Evolutionary conservation across 805 yeast genomes (phyloP).

Genomic region (Myxozyma monticola): DNA sequence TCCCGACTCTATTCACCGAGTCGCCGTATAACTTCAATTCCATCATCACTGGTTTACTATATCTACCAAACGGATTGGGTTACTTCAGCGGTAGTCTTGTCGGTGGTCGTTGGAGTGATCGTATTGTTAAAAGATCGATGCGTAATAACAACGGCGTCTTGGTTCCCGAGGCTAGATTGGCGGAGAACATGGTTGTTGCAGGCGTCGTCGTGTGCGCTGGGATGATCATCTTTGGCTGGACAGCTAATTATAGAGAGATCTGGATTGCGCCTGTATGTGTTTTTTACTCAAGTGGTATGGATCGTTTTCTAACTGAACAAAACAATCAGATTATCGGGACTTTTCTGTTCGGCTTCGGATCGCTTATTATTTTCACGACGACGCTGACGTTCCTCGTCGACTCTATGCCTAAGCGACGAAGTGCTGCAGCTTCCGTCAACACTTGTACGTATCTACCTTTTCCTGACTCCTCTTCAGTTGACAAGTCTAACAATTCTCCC

Average conservation of each 20-base stretch:
- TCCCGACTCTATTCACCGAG: constrained; percentile 60
- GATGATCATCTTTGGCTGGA: constrained; percentile 79
- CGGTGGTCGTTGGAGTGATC: constrained; percentile 81
- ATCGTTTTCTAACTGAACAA: not conserved
- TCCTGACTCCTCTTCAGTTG: no score
- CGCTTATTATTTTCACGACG: constrained; percentile 80
- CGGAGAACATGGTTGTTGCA: constrained; percentile 70
- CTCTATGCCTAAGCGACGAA: constrained; percentile 82
- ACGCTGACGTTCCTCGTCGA: constrained; percentile 81
- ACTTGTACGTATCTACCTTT: constrained; percentile 43
- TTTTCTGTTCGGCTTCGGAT: constrained; percentile 76
- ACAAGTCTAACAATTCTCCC: not conserved
- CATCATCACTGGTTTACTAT: constrained; percentile 68
- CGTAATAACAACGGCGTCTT: constrained; percentile 59
- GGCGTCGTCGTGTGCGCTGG: constrained; percentile 63
- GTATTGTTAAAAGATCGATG: constrained; percentile 53
- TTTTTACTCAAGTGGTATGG: not conserved
- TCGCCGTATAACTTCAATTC: constrained; percentile 70
- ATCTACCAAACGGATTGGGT: constrained; percentile 80
- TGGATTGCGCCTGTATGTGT: constrained; percentile 72
- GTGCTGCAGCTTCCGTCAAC: constrained; percentile 83
- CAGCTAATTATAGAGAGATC: constrained; percentile 59
- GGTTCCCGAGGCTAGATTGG: constrained; percentile 76
- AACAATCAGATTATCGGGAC: constrained; percentile 65
- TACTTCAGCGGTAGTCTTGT: constrained; percentile 72